Percentiles rank a stretch among this genome's conserved stretches.
These are phyloP conservation scores for Cordyceps tenuipes DNA, from an alignment of 2,329 filamentous ascomycete species.

Conservation along the genomic window DNA sequence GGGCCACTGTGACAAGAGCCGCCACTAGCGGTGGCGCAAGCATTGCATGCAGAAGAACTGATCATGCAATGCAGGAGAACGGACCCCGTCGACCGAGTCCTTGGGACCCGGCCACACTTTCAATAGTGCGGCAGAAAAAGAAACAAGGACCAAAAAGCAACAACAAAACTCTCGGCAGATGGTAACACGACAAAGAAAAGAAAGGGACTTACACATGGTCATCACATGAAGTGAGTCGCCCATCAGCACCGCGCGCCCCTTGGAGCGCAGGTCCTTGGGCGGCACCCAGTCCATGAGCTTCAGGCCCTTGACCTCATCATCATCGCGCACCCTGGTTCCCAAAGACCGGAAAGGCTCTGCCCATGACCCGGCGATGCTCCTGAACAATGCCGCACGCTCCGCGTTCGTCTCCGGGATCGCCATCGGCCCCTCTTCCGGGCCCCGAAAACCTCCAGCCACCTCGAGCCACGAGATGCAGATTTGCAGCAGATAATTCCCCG, in stretches of 20 bases:
- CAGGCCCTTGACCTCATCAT: constrained; percentile 36
- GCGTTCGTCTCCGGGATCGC: constrained; percentile 31
- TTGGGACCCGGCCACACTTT: neutral
- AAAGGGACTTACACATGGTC: constrained; percentile 46
- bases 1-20: neutral
- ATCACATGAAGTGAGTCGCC: constrained; percentile 51
- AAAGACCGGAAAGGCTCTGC: constrained; percentile 40
- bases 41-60: neutral
- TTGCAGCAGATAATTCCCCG: constrained; percentile 36
- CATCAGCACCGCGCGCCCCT: constrained; percentile 36
- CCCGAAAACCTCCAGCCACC: constrained; percentile 24
- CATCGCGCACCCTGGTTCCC: constrained; percentile 30
- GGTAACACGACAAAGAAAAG: too few relatives aligned
- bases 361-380: constrained; percentile 35
- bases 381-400: constrained; percentile 35
- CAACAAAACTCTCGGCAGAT: neutral
- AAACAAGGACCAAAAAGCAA: neutral
- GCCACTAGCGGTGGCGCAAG: neutral
- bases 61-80: neutral
- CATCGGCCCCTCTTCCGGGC: constrained; percentile 21
- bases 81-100: neutral
- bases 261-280: constrained; percentile 25
- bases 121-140: neutral
- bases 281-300: constrained; percentile 41
- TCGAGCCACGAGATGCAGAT: constrained; percentile 45